These are phyloP conservation scores for Diaporthe sp. DNA, from an alignment of 2,329 filamentous ascomycete genomes.

Conservation along the genomic window DNA sequence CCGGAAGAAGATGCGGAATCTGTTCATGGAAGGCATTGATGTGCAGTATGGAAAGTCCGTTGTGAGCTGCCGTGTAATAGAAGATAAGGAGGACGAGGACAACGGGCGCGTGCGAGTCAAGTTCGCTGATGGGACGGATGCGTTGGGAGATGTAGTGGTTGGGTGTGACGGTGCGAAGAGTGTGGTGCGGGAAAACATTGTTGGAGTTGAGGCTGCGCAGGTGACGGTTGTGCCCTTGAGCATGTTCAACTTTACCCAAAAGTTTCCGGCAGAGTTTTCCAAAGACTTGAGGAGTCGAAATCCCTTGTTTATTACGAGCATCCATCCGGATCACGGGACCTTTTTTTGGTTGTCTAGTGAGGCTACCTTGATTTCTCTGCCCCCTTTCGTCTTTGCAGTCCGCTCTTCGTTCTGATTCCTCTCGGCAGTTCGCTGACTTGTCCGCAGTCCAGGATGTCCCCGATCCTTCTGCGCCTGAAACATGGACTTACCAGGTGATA, in stretches of 20 bases:
- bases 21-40: neutral
- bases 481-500: neutral
- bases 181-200: neutral
- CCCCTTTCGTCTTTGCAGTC: neutral
- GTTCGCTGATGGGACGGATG: neutral
- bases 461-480: neutral
- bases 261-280: neutral
- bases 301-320: neutral
- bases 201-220: neutral
- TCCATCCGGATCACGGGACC: neutral
- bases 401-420: neutral
- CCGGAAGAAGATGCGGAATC: neutral
- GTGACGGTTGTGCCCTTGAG: neutral
- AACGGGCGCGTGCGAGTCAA: neutral
- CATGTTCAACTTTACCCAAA: neutral
- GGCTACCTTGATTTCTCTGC: neutral
- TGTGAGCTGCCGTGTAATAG: neutral
- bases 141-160: neutral
- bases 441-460: neutral
- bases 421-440: neutral
- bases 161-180: neutral
- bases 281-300: neutral
- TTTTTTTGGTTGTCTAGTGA: conserved; percentile 4
- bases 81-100: neutral
- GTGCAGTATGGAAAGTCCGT: neutral